A percentile compares a stretch with the other conserved stretches of the same genome.
These are phyloP conservation scores for Microdochium trichocladiopsis DNA, from an alignment of 2,329 filamentous ascomycete species.

Conservation along the genomic window DNA sequence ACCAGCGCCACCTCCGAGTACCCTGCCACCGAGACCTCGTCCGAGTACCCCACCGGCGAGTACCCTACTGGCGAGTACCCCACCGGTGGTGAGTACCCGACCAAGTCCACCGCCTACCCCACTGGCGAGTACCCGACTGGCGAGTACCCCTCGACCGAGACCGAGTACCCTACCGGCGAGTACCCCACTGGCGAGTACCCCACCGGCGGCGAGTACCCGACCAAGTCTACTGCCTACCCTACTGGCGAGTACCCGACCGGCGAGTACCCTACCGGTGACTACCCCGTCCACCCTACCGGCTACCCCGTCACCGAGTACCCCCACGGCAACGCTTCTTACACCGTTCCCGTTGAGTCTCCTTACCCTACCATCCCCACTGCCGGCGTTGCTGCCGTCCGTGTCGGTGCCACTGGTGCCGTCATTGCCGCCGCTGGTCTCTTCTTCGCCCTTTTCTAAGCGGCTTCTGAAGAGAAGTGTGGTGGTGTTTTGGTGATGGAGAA, in stretches of 20 bases:
- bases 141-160: not conserved
- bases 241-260: not conserved
- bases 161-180: not conserved
- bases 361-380: constrained; percentile 10
- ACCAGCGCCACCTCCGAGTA: not conserved
- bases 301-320: not conserved
- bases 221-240: not conserved
- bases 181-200: not conserved
- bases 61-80: not conserved
- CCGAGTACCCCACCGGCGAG: not conserved
- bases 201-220: not conserved
- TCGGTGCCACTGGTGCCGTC: constrained; percentile 12
- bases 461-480: not conserved
- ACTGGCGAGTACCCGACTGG: not conserved
- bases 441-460: constrained; percentile 12
- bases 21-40: too few relatives aligned
- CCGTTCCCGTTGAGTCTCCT: constrained; percentile 9
- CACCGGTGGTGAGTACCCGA: not conserved
- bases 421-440: constrained; percentile 12
- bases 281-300: not conserved
- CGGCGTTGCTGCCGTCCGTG: constrained; percentile 10
- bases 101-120: not conserved
- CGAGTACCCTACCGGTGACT: not conserved
- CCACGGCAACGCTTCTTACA: constrained; percentile 2
- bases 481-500: not conserved